Conservation (phyloP, 1,284 basidiomycete species). For the Marasmius sp. region DNA sequence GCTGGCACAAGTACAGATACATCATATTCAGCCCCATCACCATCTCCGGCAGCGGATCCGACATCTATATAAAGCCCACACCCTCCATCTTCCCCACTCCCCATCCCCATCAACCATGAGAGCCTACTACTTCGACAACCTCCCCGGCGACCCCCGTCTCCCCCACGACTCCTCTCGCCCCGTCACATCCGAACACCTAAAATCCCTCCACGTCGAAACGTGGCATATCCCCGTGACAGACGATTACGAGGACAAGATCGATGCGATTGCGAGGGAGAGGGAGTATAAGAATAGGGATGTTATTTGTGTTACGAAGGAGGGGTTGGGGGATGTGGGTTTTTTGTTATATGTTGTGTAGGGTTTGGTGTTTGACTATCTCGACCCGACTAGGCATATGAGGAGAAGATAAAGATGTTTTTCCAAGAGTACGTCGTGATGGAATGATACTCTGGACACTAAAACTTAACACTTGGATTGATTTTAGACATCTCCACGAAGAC, state of each 20-base stretch:
- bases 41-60: too few relatives aligned
- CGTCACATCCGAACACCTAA: slow-evolving; percentile 50
- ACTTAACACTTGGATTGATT: too few relatives aligned
- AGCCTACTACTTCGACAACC: slow-evolving; percentile 80
- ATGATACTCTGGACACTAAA: too few relatives aligned
- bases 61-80: too few relatives aligned
- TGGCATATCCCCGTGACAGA: slow-evolving; percentile 55
- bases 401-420: slow-evolving; percentile 79
- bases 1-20: too few relatives aligned
- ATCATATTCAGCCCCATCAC: too few relatives aligned
- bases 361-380: too few relatives aligned
- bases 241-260: slow-evolving; percentile 48
- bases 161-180: slow-evolving; percentile 67
- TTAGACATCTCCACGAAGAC: slow-evolving; percentile 88
- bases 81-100: too few relatives aligned
- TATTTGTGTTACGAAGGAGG: slow-evolving; percentile 73
- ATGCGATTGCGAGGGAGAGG: slow-evolving; percentile 62
- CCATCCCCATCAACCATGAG: slow-evolving; percentile 49
- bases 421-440: too few relatives aligned
- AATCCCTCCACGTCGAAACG: slow-evolving; percentile 58
- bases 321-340: slow-evolving; percentile 72
- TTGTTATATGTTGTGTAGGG: too few relatives aligned
- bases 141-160: slow-evolving; percentile 75
- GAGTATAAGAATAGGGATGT: slow-evolving; percentile 79
- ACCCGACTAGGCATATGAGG: slow-evolving; percentile 64